Evolutionary conservation across 768 basidiomycete species (phyloP).

Genomic region (Amanita inopinata): DNA sequence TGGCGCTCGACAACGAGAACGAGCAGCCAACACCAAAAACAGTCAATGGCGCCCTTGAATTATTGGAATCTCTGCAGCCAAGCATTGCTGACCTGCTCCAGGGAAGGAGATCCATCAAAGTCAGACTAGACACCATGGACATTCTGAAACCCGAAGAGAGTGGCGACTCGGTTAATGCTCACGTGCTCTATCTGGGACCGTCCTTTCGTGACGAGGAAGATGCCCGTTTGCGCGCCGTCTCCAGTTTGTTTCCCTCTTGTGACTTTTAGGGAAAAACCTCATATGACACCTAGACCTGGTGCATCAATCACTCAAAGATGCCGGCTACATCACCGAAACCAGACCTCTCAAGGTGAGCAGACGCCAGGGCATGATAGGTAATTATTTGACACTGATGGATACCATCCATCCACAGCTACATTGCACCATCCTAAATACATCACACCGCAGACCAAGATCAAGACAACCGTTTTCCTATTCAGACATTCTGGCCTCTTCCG

Average conservation of each 20-base stretch:
- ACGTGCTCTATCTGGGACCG: slow-evolving; percentile 52
- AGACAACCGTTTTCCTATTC: slow-evolving; percentile 28
- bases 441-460: slow-evolving; percentile 28
- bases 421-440: slow-evolving; percentile 42
- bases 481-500: slow-evolving; percentile 22
- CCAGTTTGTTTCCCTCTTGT: slow-evolving; percentile 17
- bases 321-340: slow-evolving; percentile 34
- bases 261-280: neutral
- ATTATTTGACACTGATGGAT: slow-evolving; percentile 2
- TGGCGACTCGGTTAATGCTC: slow-evolving; percentile 28
- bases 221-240: slow-evolving; percentile 19
- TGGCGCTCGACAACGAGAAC: slow-evolving; percentile 37
- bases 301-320: slow-evolving; percentile 26
- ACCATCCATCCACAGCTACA: slow-evolving; percentile 29
- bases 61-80: slow-evolving; percentile 33
- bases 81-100: slow-evolving; percentile 32
- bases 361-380: neutral
- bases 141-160: slow-evolving; percentile 26
- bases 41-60: slow-evolving; percentile 29
- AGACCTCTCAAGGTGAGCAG: slow-evolving; percentile 43
- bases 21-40: slow-evolving; percentile 22
- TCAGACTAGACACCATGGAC: slow-evolving; percentile 37
- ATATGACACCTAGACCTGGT: slow-evolving; percentile 28
- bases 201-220: slow-evolving; percentile 16
- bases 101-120: slow-evolving; percentile 15